Evolutionary conservation across 306 rosid genomes (phyloP).

Genomic region (Crataegus laevigata): DNA sequence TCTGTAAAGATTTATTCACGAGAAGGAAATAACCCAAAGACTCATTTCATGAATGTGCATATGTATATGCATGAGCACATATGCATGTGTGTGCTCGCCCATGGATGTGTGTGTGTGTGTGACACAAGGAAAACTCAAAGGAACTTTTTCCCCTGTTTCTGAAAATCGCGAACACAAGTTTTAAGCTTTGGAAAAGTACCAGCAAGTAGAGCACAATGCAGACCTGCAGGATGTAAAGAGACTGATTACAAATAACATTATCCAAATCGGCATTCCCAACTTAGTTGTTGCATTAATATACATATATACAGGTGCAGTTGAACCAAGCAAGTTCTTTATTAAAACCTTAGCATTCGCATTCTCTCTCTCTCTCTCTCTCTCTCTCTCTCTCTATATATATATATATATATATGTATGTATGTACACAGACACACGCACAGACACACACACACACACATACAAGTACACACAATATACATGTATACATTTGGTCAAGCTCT

Average conservation of each 20-base stretch:
- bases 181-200: slow-evolving; percentile 41
- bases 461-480: no score
- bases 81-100: neutral
- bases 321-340: neutral
- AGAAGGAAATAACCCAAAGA: neutral
- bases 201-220: slow-evolving; percentile 89
- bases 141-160: neutral
- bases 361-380: neutral
- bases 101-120: neutral
- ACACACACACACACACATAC: no score
- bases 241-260: neutral
- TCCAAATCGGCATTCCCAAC: neutral
- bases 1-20: neutral
- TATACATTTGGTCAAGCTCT: no score
- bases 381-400: slow-evolving; percentile 11
- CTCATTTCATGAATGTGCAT: neutral
- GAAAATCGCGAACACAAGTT: neutral
- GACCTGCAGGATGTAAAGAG: slow-evolving; percentile 53
- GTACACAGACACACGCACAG: no score
- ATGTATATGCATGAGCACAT: neutral
- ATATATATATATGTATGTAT: neutral
- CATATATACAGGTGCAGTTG: neutral
- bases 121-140: slow-evolving; percentile 1
- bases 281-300: neutral
- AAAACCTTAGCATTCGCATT: neutral